phyloP scores from a whole-genome alignment of 106 monocot genomes.

The Hemerocallis citrina region DNA sequence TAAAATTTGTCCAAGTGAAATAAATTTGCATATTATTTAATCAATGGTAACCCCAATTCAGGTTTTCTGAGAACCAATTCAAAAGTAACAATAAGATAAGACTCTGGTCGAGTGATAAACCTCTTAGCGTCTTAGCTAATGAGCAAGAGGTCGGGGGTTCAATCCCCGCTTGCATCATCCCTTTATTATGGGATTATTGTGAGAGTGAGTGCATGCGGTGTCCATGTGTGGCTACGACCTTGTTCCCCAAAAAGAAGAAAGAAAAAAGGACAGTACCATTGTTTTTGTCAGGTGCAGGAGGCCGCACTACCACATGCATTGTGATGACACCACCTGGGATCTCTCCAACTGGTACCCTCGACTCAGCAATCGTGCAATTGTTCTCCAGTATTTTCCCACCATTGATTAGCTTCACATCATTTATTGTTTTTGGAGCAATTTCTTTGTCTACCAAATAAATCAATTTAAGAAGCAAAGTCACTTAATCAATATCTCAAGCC shows the following conservation, averaged over 20 bases:
- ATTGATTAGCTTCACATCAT: slow-evolving; percentile 61
- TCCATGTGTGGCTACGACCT: too few relatives aligned
- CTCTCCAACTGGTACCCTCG: slow-evolving; percentile 40
- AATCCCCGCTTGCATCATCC: too few relatives aligned
- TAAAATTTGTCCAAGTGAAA: too few relatives aligned
- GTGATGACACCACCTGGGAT: slow-evolving; percentile 39
- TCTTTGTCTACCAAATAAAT: slow-evolving; percentile 27
- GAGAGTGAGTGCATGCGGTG: too few relatives aligned
- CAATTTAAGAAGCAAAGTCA: neutral
- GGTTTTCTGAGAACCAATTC: too few relatives aligned
- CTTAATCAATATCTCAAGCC: neutral
- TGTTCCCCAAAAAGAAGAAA: too few relatives aligned
- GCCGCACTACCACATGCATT: slow-evolving; percentile 55
- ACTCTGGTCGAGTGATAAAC: neutral
- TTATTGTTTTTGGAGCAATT: slow-evolving; percentile 37
- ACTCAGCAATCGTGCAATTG: slow-evolving; percentile 38
- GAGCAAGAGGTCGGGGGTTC: too few relatives aligned
- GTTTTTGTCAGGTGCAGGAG: slow-evolving; percentile 24
- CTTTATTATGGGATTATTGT: too few relatives aligned
- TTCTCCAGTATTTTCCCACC: slow-evolving; percentile 53
- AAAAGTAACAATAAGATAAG: too few relatives aligned
- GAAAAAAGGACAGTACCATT: slow-evolving; percentile 36
- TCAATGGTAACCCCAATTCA: too few relatives aligned
- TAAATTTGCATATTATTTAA: too few relatives aligned
- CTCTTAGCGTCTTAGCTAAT: too few relatives aligned